Evolutionary conservation across 345 rosid species (phyloP).

Genomic region (Gossypium raimondii): DNA sequence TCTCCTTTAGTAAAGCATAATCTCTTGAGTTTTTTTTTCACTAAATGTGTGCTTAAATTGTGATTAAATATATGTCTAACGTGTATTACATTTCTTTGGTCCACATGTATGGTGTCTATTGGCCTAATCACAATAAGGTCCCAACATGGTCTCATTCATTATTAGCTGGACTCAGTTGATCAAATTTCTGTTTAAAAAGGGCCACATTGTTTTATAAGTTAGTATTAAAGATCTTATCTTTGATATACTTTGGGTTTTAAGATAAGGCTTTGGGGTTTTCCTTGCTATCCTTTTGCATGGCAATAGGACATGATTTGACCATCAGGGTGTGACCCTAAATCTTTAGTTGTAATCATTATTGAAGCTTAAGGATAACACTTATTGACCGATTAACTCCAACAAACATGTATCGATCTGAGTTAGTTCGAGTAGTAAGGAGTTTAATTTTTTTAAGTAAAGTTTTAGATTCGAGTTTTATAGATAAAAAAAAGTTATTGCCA

Average conservation of each 20-base stretch:
- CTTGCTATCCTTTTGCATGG: constrained; percentile 42
- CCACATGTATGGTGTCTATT: background rate
- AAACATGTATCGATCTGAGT: background rate
- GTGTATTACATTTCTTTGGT: background rate
- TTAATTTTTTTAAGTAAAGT: too few species aligned
- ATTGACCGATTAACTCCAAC: background rate
- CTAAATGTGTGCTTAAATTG: background rate
- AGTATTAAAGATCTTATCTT: constrained; percentile 33
- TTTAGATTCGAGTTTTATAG: too few species aligned
- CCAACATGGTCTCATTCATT: constrained; percentile 5
- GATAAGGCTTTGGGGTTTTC: constrained; percentile 41
- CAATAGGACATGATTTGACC: constrained; percentile 40
- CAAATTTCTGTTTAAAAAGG: constrained; percentile 7
- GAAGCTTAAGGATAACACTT: constrained; percentile 4
- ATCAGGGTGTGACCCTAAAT: constrained; percentile 20
- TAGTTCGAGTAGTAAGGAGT: too few species aligned
- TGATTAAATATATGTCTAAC: background rate
- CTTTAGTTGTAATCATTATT: constrained; percentile 10
- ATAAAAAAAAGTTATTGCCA: too few species aligned
- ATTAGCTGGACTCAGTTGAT: constrained; percentile 21
- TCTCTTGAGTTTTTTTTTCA: background rate
- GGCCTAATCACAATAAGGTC: background rate
- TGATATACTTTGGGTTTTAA: constrained; percentile 12
- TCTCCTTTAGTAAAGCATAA: background rate
- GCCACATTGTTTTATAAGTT: constrained; percentile 24